A percentile compares a stretch with the other conserved stretches of the same genome.
Conservation (phyloP, 2,329 filamentous ascomycete species). For the Aspergillus aculeatinus region DNA sequence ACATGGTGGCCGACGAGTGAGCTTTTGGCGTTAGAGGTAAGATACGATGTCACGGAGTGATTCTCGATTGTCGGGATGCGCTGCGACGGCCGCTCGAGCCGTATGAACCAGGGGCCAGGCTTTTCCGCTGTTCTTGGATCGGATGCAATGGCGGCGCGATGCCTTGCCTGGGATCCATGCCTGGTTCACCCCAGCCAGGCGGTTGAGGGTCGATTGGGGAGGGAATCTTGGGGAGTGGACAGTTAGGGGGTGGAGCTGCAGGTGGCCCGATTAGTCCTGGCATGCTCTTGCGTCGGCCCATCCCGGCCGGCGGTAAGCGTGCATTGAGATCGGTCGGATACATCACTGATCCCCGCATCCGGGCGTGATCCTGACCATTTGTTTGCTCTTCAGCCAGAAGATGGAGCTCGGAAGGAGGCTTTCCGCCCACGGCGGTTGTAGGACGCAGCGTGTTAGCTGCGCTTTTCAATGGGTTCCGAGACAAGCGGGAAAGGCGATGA, state of each 20-base stretch:
- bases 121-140: constrained; percentile 11
- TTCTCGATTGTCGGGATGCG: constrained; percentile 1
- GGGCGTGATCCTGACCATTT: constrained; percentile 10
- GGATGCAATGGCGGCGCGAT: constrained; percentile 11
- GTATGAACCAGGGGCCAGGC: background rate
- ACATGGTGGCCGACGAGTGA: background rate
- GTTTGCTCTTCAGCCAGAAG: background rate
- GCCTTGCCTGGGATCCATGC: constrained; percentile 4
- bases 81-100: constrained; percentile 4
- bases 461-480: constrained; percentile 3
- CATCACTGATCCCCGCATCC: constrained; percentile 16
- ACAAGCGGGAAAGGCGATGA: constrained; percentile 16
- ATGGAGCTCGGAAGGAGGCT: background rate
- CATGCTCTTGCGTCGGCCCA: constrained; percentile 36
- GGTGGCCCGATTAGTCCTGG: constrained; percentile 34
- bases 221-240: constrained; percentile 35
- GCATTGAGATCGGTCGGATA: constrained; percentile 7
- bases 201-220: constrained; percentile 16
- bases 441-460: background rate
- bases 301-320: constrained; percentile 13
- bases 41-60: background rate
- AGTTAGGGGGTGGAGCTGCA: constrained; percentile 33
- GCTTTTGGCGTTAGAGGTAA: background rate
- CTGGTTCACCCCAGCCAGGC: background rate
- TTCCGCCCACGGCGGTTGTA: constrained; percentile 2